A percentile compares a stretch with the other conserved stretches of the same genome.
Conservation (phyloP, 1,284 basidiomycete genomes). For the Dichomitus squalens region DNA sequence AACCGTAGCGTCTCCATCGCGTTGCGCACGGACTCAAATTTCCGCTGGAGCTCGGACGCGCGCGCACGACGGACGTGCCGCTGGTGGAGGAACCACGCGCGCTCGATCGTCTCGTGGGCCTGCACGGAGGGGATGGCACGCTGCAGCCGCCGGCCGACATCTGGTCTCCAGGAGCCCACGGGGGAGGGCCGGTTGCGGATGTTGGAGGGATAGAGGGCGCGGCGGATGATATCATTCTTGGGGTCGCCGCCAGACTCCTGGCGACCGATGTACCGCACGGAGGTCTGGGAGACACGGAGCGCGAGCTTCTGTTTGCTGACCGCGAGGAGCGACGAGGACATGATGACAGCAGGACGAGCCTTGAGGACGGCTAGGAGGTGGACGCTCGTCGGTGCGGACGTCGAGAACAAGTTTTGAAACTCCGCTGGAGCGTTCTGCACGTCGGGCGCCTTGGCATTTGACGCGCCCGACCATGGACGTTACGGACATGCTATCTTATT, state of each 20-base stretch:
- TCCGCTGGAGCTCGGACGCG: slow-evolving; percentile 65
- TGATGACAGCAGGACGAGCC: slow-evolving; percentile 13
- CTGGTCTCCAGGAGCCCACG: slow-evolving; percentile 80
- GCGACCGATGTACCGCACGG: slow-evolving; percentile 40
- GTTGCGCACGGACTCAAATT: slow-evolving; percentile 74
- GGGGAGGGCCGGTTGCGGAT: slow-evolving; percentile 71
- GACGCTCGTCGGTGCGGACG: background rate
- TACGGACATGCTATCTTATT: background rate
- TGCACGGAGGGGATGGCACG: slow-evolving; percentile 81
- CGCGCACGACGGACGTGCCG: slow-evolving; percentile 74
- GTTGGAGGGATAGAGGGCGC: slow-evolving; percentile 78
- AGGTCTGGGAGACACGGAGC: slow-evolving; percentile 35
- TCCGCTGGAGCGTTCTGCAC: slow-evolving; percentile 4
- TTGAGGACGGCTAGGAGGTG: background rate
- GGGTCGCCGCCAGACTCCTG: slow-evolving; percentile 48
- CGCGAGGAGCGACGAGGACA: slow-evolving; percentile 28
- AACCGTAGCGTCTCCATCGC: slow-evolving; percentile 82
- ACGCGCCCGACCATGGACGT: background rate
- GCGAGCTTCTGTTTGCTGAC: slow-evolving; percentile 30
- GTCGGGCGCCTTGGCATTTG: background rate
- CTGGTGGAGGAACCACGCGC: slow-evolving; percentile 87
- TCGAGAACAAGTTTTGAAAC: slow-evolving; percentile 9
- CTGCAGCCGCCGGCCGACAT: slow-evolving; percentile 70
- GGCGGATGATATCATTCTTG: slow-evolving; percentile 73
- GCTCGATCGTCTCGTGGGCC: slow-evolving; percentile 92